Conservation (phyloP, 768 basidiomycete genomes). For the Trametes cingulata region DNA sequence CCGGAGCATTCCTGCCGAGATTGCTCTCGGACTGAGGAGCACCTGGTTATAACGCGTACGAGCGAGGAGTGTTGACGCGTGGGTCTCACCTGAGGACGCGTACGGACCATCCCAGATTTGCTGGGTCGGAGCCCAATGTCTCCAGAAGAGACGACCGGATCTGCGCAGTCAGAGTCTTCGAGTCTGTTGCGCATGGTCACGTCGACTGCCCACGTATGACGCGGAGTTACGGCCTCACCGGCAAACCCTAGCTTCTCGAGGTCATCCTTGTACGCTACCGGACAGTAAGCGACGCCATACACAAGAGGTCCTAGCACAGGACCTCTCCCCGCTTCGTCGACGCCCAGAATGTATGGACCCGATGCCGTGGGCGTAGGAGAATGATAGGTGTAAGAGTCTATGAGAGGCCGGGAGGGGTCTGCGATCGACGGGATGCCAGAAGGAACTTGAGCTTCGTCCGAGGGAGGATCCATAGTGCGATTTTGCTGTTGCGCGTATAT, state of each 20-base stretch:
- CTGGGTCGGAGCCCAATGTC: conserved; percentile 67
- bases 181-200: conserved; percentile 58
- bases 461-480: neutral
- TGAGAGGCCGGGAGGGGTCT: conserved; percentile 56
- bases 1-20: conserved; percentile 89
- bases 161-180: conserved; percentile 82
- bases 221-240: conserved; percentile 47
- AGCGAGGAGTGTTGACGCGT: no score
- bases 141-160: conserved; percentile 64
- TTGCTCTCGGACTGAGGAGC: conserved; percentile 74
- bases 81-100: conserved; percentile 63
- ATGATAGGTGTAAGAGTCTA: conserved; percentile 76
- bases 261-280: conserved; percentile 68
- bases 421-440: conserved; percentile 54
- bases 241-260: conserved; percentile 88
- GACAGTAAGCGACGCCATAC: conserved; percentile 94
- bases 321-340: conserved; percentile 98
- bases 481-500: no score
- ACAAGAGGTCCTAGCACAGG: conserved; percentile 96
- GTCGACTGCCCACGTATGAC: no score
- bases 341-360: conserved; percentile 91
- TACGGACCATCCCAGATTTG: conserved; percentile 80
- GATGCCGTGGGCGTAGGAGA: conserved; percentile 65
- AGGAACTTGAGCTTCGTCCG: neutral
- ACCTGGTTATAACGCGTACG: neutral